Base-by-base conservation (phyloP, 352 stramenopile species). In the Phytophthora crassamura region DNA sequence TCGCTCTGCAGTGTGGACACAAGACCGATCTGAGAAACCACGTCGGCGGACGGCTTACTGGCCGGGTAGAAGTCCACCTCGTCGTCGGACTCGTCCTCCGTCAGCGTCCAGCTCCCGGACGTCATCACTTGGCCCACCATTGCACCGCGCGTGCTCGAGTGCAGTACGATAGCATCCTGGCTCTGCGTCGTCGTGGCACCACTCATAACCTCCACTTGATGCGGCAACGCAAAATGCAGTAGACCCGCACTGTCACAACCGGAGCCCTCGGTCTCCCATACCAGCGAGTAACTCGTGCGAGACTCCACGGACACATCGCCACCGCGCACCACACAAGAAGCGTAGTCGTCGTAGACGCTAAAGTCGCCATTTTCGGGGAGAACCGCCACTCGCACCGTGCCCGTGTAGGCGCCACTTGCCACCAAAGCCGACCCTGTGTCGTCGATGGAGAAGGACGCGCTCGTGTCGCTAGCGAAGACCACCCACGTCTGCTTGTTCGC, bases 401-500 rank as follows among this genome's bases (percentile, higher is more conserved):
- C 77, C 0, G 64, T 75, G 59, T 77, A 82, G 15, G 56, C 59
- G 7, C 42, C 72, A 0, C 62, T 40, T 1, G 71, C 77, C 18
- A 68, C 64, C 25, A 84, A 48, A 0, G 69, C 72, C 40, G 61
- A 63, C 22, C 69, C 65, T 7, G 63, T 74, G 55, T 60, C 69
- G 18, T 80, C 73, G n/a, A 74, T 48, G 10, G 56, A 74, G 52
- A 82, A 77, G 6, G 45, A 62, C 25, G 30, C 39, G 5, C 64
- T 69, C 18, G 57, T 38, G 20, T 60, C 57, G 48, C 63, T 80
- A 2, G 74, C 49, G 55, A 77, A 89, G 47, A 87, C 59, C 20
- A 89, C 77, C 80, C 80, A 89, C 39, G 62, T 84, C 61, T 85
- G 76, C 15, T 74, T 76, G 64, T 87, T 89, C 57, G 56, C 65